Conservation (phyloP, 169 alveolate genomes). For the Plasmodium vinckei region DNA sequence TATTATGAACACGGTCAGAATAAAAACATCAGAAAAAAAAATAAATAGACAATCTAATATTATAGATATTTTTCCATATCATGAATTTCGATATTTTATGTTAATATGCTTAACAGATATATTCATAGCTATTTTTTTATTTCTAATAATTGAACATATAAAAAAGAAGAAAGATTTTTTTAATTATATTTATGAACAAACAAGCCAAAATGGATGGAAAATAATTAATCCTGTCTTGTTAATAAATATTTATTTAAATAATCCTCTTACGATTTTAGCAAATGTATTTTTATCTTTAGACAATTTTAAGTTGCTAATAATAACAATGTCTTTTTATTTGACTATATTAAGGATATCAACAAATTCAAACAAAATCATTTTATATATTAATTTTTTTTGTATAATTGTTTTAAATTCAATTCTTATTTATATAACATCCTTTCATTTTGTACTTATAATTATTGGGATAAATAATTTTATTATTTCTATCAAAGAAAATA, state of each 20-base stretch:
- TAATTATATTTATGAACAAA: constrained; percentile 3
- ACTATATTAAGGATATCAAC: constrained; percentile 21
- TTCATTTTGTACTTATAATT: constrained; percentile 44
- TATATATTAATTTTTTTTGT: neutral
- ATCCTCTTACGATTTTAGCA: constrained; percentile 39
- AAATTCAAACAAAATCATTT: neutral
- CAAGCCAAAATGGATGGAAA: constrained; percentile 12
- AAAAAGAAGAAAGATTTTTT: constrained; percentile 22
- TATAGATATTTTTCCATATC: neutral
- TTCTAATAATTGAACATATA: constrained; percentile 26
- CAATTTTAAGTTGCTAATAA: constrained; percentile 34
- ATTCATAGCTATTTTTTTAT: constrained; percentile 36
- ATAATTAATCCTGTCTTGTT: constrained; percentile 34
- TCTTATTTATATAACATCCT: constrained; percentile 42
- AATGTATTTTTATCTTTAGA: constrained; percentile 50
- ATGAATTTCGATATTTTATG: constrained; percentile 36
- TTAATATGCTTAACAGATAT: constrained; percentile 32
- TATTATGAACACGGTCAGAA: no score
- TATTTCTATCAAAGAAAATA: constrained; percentile 1
- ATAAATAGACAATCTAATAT: neutral
- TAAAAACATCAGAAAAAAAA: neutral
- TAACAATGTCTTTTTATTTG: constrained; percentile 38
- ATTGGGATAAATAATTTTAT: constrained; percentile 56
- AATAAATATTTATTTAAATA: constrained; percentile 44
- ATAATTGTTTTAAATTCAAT: constrained; percentile 7